phyloP scores from a whole-genome alignment of 768 basidiomycete genomes.

The Rhodosporidiobolus sp. region DNA sequence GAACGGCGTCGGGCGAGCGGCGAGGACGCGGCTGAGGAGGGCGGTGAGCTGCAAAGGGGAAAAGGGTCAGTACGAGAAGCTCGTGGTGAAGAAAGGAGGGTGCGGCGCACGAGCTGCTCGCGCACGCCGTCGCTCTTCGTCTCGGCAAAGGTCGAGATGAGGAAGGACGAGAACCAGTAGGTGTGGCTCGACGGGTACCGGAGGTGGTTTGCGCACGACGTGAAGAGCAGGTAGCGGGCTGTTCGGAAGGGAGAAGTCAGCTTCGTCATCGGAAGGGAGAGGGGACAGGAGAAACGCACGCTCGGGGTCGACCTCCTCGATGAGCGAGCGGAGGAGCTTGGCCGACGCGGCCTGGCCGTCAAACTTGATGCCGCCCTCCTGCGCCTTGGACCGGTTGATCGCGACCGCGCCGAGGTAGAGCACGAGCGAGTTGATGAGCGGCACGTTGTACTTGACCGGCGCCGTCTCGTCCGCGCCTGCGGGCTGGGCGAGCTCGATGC shows the following conservation, averaged over 20 bases:
- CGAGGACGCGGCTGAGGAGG: conserved; percentile 87
- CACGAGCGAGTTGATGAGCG: conserved; percentile 87
- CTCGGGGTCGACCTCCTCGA: conserved; percentile 81
- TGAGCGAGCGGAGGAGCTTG: conserved; percentile 75
- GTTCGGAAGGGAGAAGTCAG: neutral
- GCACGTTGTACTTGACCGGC: conserved; percentile 66
- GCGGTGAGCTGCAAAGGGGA: conserved; percentile 51
- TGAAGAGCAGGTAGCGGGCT: conserved; percentile 95
- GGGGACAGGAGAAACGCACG: conserved; percentile 58
- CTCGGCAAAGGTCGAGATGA: conserved; percentile 81
- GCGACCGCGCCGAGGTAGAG: conserved; percentile 95
- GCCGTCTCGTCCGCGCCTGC: conserved; percentile 49
- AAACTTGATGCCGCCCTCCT: conserved; percentile 77
- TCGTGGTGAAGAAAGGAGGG: too few species aligned
- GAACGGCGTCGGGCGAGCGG: conserved; percentile 82
- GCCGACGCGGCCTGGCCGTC: conserved; percentile 78
- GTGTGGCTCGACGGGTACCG: conserved; percentile 99
- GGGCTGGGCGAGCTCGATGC: conserved; percentile 56
- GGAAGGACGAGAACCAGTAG: conserved; percentile 90
- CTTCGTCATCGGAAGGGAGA: neutral
- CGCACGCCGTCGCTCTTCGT: conserved; percentile 76
- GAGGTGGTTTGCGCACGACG: conserved; percentile 87
- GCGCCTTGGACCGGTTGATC: conserved; percentile 80
- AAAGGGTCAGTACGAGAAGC: neutral
- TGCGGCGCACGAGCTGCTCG: conserved; percentile 49